phyloP scores from a whole-genome alignment of 441 rosid species.

The Erysimum pusillum region DNA sequence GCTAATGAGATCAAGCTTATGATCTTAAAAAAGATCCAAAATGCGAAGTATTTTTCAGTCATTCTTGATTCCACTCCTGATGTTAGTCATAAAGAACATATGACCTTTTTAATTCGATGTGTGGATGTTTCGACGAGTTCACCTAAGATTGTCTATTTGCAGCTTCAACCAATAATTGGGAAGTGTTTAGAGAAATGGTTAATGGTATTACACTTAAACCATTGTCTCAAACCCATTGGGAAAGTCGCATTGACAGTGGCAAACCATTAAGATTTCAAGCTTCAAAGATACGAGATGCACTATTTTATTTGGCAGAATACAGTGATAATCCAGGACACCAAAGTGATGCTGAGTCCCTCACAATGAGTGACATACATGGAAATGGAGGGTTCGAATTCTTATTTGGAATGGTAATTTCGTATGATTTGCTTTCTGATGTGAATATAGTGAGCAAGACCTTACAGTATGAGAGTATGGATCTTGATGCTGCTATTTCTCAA shows the following conservation, averaged over 20 bases:
- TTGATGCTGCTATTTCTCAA: too few species aligned
- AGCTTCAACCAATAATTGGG: too few species aligned
- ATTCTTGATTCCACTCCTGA: background rate
- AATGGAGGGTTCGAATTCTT: too few species aligned
- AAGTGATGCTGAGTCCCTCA: constrained; percentile 1
- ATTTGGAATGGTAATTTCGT: too few species aligned
- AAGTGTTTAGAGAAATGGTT: too few species aligned
- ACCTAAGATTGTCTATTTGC: background rate
- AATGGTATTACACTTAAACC: constrained; percentile 6
- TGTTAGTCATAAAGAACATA: background rate
- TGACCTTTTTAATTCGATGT: background rate
- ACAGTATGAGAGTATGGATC: too few species aligned
- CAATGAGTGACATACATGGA: background rate
- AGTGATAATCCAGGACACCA: background rate
- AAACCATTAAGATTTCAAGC: background rate
- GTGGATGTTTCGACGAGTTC: background rate
- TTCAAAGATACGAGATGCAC: background rate
- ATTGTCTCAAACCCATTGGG: background rate
- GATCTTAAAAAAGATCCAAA: too few species aligned
- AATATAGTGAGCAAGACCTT: too few species aligned
- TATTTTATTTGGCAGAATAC: background rate
- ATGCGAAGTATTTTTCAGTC: too few species aligned
- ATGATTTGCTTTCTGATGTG: too few species aligned
- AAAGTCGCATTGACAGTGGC: background rate
- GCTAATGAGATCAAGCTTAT: background rate